Evolutionary conservation across 108 stramenopile genomes (phyloP).

Genomic region (Mayamaea pseudoterrestris): DNA sequence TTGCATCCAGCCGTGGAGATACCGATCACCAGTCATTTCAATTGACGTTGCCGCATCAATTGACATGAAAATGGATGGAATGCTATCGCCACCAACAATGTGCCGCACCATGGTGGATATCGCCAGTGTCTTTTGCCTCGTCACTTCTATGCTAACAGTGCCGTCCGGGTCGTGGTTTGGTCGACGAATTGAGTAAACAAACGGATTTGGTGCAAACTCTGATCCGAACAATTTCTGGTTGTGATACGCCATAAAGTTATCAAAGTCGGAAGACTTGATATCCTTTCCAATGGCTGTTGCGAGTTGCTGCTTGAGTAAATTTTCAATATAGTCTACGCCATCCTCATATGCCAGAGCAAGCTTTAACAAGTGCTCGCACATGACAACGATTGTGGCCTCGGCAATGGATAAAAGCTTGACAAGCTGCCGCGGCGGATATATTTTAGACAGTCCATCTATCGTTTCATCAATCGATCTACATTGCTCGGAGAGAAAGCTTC

Average conservation of each 20-base stretch:
- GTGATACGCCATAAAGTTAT: constrained; percentile 44
- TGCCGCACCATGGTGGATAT: constrained; percentile 30
- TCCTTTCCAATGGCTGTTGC: constrained; percentile 62
- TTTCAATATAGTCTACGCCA: constrained; percentile 38
- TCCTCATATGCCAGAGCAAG: not conserved
- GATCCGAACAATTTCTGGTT: constrained; percentile 27
- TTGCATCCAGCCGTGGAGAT: constrained; percentile 60
- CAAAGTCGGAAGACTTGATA: constrained; percentile 40
- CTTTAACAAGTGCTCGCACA: constrained; percentile 9
- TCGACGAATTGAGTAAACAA: constrained; percentile 55
- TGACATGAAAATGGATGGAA: constrained; percentile 23
- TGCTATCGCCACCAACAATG: constrained; percentile 3
- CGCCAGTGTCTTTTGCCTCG: constrained; percentile 6
- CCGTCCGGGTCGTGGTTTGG: constrained; percentile 54
- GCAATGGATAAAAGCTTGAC: constrained; percentile 12
- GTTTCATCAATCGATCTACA: constrained; percentile 17
- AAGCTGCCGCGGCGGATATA: constrained; percentile 8
- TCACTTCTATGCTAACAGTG: constrained; percentile 21
- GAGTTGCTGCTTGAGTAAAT: constrained; percentile 43
- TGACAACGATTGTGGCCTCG: constrained; percentile 22
- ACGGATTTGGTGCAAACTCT: constrained; percentile 36
- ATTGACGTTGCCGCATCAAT: constrained; percentile 35
- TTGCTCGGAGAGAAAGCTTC: constrained; percentile 23
- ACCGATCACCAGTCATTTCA: constrained; percentile 39
- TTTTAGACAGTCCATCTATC: constrained; percentile 2